Conservation (phyloP, 169 alveolate species). For the Plasmodium ovale region DNA sequence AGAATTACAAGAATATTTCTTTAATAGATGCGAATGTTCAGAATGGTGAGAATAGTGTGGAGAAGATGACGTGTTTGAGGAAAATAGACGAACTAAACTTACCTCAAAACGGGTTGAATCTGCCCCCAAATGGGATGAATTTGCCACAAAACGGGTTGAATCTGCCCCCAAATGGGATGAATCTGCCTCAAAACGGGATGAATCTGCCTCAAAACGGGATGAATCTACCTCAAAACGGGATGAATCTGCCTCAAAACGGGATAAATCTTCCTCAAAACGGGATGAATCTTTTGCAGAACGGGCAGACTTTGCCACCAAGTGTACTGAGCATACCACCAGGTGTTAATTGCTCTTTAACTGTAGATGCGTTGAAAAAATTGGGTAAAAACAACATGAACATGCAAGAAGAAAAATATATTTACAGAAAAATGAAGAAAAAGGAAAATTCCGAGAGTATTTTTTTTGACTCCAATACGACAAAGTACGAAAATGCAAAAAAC, state of each 20-base stretch:
- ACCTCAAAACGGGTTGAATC: not conserved
- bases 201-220: not conserved
- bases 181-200: no score
- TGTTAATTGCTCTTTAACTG: not conserved
- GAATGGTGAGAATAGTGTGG: not conserved
- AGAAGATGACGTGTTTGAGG: not conserved
- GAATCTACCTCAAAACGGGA: no score
- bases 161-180: no score
- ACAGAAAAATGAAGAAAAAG: constrained; percentile 13
- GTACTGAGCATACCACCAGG: not conserved
- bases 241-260: not conserved
- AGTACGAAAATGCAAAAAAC: constrained; percentile 15
- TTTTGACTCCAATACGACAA: constrained; percentile 9
- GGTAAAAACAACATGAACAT: constrained; percentile 31
- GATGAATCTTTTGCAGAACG: not conserved
- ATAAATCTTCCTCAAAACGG: no score
- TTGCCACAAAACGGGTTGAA: no score
- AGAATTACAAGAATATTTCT: constrained; percentile 14
- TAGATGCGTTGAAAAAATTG: constrained; percentile 1
- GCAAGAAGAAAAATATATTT: constrained; percentile 19
- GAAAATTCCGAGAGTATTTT: constrained; percentile 5
- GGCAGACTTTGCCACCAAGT: no score
- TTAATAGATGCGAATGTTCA: constrained; percentile 1
- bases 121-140: no score
- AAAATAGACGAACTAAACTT: constrained; percentile 13